phyloP scores from a whole-genome alignment of 768 basidiomycete species.

The Suillus sp. region DNA sequence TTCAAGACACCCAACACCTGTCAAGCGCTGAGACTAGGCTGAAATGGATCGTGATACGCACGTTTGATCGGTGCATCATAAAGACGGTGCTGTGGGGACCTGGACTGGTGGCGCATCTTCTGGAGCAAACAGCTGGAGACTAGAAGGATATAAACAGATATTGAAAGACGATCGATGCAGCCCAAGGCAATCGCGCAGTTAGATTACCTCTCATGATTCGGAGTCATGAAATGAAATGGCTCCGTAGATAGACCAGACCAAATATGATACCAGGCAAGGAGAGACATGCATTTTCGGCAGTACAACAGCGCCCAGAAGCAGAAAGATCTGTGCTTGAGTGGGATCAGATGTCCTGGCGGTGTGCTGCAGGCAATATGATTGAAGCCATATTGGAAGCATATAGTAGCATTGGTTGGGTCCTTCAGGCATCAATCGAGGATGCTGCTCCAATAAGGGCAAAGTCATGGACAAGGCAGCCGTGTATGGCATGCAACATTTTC shows the following conservation, averaged over 20 bases:
- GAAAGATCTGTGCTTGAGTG: neutral
- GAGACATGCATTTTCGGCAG: neutral
- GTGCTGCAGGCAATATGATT: neutral
- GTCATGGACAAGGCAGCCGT: no score
- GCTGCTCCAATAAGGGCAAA: neutral
- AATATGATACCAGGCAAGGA: conserved; percentile 9
- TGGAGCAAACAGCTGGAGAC: neutral
- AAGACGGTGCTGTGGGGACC: neutral
- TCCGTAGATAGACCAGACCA: conserved; percentile 21
- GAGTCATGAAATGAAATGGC: conserved; percentile 26
- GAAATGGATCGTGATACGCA: neutral
- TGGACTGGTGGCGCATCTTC: neutral
- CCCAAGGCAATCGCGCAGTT: conserved; percentile 22
- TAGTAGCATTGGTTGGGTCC: neutral
- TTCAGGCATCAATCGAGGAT: neutral
- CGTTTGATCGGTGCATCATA: neutral
- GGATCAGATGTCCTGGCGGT: neutral
- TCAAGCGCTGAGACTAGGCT: neutral
- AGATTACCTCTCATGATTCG: conserved; percentile 27
- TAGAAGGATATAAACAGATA: neutral
- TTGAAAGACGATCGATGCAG: neutral
- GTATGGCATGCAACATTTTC: no score
- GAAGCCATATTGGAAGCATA: conserved; percentile 5
- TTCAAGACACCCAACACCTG: neutral
- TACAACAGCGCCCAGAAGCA: neutral